These are phyloP conservation scores for Eurotiales sp. DNA, from an alignment of 2,329 filamentous ascomycete genomes.

Conservation along the genomic window DNA sequence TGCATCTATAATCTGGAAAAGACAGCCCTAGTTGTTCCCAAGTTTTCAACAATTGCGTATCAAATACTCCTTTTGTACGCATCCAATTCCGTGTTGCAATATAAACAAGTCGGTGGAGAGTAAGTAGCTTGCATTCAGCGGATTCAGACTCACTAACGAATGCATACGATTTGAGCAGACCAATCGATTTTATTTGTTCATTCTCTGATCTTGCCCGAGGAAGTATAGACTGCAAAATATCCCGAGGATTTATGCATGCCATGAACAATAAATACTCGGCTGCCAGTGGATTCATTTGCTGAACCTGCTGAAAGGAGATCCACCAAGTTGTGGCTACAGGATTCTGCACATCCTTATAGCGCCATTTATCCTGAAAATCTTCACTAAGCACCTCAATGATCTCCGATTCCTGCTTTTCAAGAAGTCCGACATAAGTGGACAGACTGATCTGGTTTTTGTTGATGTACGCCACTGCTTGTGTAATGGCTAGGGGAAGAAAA, in stretches of 20 bases:
- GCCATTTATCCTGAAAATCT: conserved; percentile 30
- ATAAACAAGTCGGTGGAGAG: conserved; percentile 31
- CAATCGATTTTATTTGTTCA: conserved; percentile 26
- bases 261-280: conserved; percentile 32
- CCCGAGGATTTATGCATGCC: conserved; percentile 25
- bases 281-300: conserved; percentile 25
- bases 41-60: conserved; percentile 16
- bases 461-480: conserved; percentile 20
- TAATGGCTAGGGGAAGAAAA: conserved; percentile 21
- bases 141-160: conserved; percentile 21
- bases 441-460: conserved; percentile 16
- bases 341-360: conserved; percentile 28
- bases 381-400: conserved; percentile 30
- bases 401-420: conserved; percentile 22
- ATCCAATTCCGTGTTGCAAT: conserved; percentile 34
- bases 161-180: conserved; percentile 29
- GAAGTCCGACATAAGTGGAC: conserved; percentile 17
- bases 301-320: conserved; percentile 36
- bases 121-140: conserved; percentile 9
- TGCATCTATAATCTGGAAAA: neutral
- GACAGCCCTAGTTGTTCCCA: conserved; percentile 20
- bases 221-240: conserved; percentile 30
- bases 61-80: conserved; percentile 17
- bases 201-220: conserved; percentile 15
- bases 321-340: conserved; percentile 37